phyloP scores from a whole-genome alignment of 1,139 yeast species.

The Protomyces inouyei region DNA sequence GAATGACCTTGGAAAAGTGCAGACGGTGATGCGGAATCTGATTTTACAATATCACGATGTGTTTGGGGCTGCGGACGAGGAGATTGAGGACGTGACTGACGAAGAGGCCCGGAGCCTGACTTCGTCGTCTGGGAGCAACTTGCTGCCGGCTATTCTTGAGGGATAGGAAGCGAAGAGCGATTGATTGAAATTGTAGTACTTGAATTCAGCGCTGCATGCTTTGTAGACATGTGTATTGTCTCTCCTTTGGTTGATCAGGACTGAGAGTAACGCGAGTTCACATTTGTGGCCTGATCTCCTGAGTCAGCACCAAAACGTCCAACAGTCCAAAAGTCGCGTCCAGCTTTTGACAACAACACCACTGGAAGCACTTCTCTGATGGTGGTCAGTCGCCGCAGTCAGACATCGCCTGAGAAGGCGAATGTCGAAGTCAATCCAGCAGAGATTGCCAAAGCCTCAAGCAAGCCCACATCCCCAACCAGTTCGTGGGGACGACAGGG shows the following conservation, averaged over 20 bases:
- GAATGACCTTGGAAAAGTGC: conserved; percentile 25
- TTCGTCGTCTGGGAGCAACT: not conserved
- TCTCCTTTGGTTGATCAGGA: too few relatives aligned
- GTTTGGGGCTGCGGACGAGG: conserved; percentile 14
- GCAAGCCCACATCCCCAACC: not conserved
- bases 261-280: too few relatives aligned
- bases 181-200: not conserved
- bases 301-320: too few relatives aligned
- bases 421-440: not conserved
- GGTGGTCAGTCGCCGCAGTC: not conserved
- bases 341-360: not conserved
- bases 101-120: not conserved
- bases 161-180: not conserved
- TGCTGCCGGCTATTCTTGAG: not conserved
- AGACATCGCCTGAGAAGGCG: not conserved
- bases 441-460: not conserved
- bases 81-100: not conserved
- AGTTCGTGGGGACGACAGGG: conserved; percentile 19
- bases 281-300: too few relatives aligned
- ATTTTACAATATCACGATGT: conserved; percentile 27
- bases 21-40: conserved; percentile 20
- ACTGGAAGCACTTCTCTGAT: not conserved
- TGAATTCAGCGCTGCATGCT: not conserved
- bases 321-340: not conserved
- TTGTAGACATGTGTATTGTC: too few relatives aligned